Base-by-base conservation (phyloP, 176 grass and related monocot species). In the Musa acuminata region DNA sequence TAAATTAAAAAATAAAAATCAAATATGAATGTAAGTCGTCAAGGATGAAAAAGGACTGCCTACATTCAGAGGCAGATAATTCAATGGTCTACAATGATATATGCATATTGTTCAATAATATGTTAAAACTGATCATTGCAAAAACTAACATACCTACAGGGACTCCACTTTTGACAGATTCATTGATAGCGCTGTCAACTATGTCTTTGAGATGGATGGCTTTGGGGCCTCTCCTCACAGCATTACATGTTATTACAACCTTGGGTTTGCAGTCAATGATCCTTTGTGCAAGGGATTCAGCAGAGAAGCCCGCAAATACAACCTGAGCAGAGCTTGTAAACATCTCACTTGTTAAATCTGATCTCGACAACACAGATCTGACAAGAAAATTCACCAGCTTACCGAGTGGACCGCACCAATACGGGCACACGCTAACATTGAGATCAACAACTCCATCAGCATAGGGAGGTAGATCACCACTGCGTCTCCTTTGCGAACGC, bases 391-490 rank as follows among this genome's bases (percentile, higher is more conserved):
- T 23, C 60, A 64, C 25, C 22, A 51, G 21, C 55, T 85, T 91
- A 99, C 95, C 57, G 95, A 99, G 73, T 99, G 95, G 43, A 99
- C 82, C 78, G 95, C 95, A 62, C 95, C 90, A 19, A 99, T 94
- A 52, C 90, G 90, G 5, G 90, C 88, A 64, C 95, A 99, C 21
- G 95, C 95, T 79, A 99, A 84, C 95, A 99, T 99, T 48, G 90
- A 84, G 80, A 99, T 91, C 3, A 90, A 88, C 63, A 99, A 64
- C 82, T 99, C 95, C 90, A 91, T 91, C 57, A 99, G 71, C 95
- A 99, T 99, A 11, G 95, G 95, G 66, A 99, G 79, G 81, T 99
- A 99, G 73, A 99, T 91, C 43, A 99, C 81, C 49, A 99, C 90
- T 0, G 90, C 78, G 77, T 94, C 95, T 52, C 95, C 90, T 74